These are phyloP conservation scores for Neurospora intermedia DNA, from an alignment of 495 filamentous ascomycete genomes.

Conservation along the genomic window DNA sequence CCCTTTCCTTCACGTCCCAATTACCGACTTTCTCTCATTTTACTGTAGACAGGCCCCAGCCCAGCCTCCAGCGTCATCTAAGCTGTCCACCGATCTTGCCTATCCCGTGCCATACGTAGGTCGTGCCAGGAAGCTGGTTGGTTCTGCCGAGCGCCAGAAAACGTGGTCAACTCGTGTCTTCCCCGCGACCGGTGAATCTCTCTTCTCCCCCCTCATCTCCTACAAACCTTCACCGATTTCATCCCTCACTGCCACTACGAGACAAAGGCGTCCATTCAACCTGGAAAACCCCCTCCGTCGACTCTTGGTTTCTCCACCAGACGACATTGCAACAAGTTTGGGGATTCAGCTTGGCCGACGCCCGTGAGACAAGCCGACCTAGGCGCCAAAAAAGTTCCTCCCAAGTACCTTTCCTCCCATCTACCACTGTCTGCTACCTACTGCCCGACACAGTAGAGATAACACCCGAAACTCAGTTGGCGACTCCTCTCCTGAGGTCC, in stretches of 20 bases:
- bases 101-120: not conserved
- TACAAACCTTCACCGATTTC: slow-evolving; percentile 22
- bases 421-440: not conserved
- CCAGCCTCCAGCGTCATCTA: not conserved
- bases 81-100: not conserved
- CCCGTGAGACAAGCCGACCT: slow-evolving; percentile 15
- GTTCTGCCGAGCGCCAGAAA: slow-evolving; percentile 1
- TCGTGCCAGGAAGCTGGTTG: not conserved
- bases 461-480: not conserved
- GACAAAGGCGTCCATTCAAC: slow-evolving; percentile 16
- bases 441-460: not conserved
- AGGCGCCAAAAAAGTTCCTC: not conserved
- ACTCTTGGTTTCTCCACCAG: slow-evolving; percentile 16
- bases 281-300: not conserved
- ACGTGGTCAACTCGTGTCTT: slow-evolving; percentile 15
- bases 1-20: not conserved
- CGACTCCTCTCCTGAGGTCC: not conserved
- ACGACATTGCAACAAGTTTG: slow-evolving; percentile 1
- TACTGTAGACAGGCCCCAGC: not conserved
- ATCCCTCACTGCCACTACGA: slow-evolving; percentile 13
- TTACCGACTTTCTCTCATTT: not conserved
- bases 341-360: slow-evolving; percentile 7
- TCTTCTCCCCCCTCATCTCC: slow-evolving; percentile 21
- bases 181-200: slow-evolving; percentile 24
- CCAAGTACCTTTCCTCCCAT: not conserved